A percentile compares a stretch with the other conserved stretches of the same genome.
Evolutionary conservation across 2,329 filamentous ascomycete species (phyloP).

Genomic region (Corniculantispora saksenae): DNA sequence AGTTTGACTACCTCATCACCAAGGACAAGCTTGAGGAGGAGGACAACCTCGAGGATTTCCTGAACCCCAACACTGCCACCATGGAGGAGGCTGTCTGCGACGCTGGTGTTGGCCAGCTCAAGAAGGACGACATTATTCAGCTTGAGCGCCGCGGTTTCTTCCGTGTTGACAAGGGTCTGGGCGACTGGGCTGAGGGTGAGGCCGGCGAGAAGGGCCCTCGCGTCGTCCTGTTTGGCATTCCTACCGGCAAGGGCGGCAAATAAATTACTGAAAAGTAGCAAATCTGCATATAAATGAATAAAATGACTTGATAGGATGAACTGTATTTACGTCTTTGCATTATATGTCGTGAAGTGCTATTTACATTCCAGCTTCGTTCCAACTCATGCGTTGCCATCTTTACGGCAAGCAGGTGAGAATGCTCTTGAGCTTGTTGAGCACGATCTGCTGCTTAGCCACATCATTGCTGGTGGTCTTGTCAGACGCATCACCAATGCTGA

Average conservation of each 20-base stretch:
- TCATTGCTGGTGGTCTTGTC: conserved; percentile 57
- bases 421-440: conserved; percentile 34
- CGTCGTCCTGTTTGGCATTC: conserved; percentile 58
- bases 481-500: conserved; percentile 62
- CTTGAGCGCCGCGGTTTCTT: conserved; percentile 93
- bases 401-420: conserved; percentile 32
- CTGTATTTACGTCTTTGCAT: conserved; percentile 2
- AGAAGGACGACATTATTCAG: conserved; percentile 90
- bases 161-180: conserved; percentile 70
- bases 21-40: conserved; percentile 93
- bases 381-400: not conserved
- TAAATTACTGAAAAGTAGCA: conserved; percentile 26
- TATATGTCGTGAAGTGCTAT: not conserved
- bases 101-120: conserved; percentile 74
- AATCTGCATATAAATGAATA: conserved; percentile 11
- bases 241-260: conserved; percentile 53
- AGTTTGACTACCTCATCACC: conserved; percentile 92
- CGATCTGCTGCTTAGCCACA: conserved; percentile 29
- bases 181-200: conserved; percentile 51
- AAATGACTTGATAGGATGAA: not conserved
- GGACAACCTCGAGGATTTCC: conserved; percentile 79
- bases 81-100: conserved; percentile 77
- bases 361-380: not conserved
- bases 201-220: conserved; percentile 49
- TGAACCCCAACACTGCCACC: conserved; percentile 75